phyloP scores from a whole-genome alignment of 345 rosid genomes.

The Syzygium jambos region DNA sequence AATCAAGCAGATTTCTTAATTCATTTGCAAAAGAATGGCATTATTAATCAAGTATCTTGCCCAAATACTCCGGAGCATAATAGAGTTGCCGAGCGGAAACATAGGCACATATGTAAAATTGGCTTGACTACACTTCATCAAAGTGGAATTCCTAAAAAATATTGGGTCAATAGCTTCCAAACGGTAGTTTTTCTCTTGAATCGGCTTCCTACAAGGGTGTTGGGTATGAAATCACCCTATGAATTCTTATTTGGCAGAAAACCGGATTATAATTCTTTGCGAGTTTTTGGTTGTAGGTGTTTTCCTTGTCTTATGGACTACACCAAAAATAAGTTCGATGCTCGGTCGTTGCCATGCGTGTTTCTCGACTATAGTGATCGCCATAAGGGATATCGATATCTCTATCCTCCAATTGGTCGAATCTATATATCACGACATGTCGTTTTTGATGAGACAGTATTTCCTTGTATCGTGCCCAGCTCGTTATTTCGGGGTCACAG shows the following conservation, averaged over 20 bases:
- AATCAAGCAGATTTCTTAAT: background rate
- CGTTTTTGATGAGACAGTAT: background rate
- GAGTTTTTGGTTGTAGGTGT: background rate
- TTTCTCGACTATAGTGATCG: background rate
- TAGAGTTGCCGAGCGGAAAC: background rate
- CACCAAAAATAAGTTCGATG: background rate
- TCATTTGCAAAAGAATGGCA: background rate
- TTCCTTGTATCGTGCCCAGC: background rate
- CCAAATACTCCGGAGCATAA: background rate
- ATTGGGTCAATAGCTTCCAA: background rate
- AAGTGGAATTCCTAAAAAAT: background rate
- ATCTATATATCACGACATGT: background rate
- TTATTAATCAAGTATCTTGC: background rate
- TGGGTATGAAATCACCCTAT: background rate
- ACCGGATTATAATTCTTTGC: background rate
- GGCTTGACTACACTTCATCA: background rate
- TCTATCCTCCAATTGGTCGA: background rate
- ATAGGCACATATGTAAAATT: background rate
- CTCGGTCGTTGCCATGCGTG: background rate
- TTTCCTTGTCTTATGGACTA: background rate
- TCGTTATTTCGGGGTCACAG: background rate
- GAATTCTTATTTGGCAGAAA: background rate
- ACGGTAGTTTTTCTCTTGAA: background rate
- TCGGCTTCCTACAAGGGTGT: background rate
- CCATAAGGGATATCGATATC: background rate